phyloP scores from a whole-genome alignment of 208 protist genomes.

The Trichomonas gallinae region DNA sequence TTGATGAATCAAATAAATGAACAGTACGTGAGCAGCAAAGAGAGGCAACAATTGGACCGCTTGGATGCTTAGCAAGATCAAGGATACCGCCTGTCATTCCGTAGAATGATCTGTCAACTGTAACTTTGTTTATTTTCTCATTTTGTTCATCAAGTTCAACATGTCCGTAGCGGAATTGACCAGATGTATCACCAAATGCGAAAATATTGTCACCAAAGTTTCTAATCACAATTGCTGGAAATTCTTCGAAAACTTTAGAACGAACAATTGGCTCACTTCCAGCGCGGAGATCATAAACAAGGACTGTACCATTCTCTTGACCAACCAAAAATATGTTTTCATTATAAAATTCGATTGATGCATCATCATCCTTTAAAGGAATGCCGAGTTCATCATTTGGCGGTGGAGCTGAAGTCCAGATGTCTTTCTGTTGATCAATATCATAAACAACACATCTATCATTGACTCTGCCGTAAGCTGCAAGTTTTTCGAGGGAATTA shows the following conservation, averaged over 20 bases:
- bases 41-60: background rate
- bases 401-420: background rate
- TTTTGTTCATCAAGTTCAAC: background rate
- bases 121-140: background rate
- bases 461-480: background rate
- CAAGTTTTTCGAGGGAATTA: background rate
- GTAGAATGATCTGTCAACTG: background rate
- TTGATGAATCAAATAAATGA: background rate
- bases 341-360: background rate
- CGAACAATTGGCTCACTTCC: background rate
- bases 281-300: background rate
- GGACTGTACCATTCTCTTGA: background rate
- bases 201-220: background rate
- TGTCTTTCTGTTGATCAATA: background rate
- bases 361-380: background rate
- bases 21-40: background rate
- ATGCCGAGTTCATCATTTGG: background rate
- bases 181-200: background rate
- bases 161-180: background rate
- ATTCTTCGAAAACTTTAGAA: background rate
- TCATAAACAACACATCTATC: background rate
- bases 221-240: background rate
- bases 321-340: background rate
- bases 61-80: background rate
- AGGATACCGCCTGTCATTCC: background rate